Conservation (phyloP, 148 eudicot genomes). For the Tetragonia tetragonoides region DNA sequence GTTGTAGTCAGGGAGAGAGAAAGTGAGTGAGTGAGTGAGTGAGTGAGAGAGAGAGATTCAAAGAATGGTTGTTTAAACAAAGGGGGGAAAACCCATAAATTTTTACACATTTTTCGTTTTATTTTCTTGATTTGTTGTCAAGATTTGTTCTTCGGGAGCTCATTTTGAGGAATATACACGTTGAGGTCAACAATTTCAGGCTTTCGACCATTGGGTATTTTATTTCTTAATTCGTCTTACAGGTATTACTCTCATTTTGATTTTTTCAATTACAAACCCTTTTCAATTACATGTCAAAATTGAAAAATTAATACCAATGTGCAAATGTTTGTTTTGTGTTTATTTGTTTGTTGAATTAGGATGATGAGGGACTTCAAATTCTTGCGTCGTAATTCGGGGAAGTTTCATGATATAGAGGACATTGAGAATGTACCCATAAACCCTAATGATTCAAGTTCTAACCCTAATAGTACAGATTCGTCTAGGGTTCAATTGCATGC, state of each 20-base stretch:
- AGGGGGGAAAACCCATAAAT: neutral
- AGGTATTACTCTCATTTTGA: slow-evolving; percentile 29
- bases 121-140: neutral
- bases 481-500: slow-evolving; percentile 52
- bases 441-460: slow-evolving; percentile 34
- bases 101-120: neutral
- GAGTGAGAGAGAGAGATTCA: slow-evolving; percentile 18
- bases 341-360: slow-evolving; percentile 26
- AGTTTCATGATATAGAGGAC: slow-evolving; percentile 46
- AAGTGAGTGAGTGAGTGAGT: slow-evolving; percentile 6
- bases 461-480: slow-evolving; percentile 44
- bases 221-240: slow-evolving; percentile 46
- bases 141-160: slow-evolving; percentile 19
- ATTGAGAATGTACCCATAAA: slow-evolving; percentile 68
- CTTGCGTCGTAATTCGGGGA: slow-evolving; percentile 47
- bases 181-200: slow-evolving; percentile 39
- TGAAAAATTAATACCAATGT: neutral
- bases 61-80: slow-evolving; percentile 1
- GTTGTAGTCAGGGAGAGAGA: neutral
- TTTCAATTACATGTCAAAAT: neutral
- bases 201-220: slow-evolving; percentile 25
- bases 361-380: slow-evolving; percentile 64
- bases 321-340: neutral
- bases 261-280: neutral
- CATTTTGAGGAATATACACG: neutral